phyloP scores from a whole-genome alignment of 805 yeast genomes.

The Myxozyma monticola region DNA sequence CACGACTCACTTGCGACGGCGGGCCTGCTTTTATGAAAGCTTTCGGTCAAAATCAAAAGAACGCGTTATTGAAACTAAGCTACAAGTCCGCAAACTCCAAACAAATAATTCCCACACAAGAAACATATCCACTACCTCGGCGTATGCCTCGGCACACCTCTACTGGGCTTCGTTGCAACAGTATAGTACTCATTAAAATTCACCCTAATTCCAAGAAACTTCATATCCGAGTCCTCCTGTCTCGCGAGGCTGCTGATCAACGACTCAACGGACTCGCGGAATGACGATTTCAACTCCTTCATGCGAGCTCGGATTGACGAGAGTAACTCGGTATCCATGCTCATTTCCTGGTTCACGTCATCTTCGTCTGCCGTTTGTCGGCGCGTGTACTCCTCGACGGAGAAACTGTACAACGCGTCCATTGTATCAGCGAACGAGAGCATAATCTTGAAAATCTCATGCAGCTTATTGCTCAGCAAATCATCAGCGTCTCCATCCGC shows the following conservation, averaged over 20 bases:
- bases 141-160: no score
- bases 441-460: slow-evolving; percentile 37
- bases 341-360: neutral
- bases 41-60: no score
- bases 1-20: no score
- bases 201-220: slow-evolving; percentile 40
- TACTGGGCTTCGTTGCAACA: no score
- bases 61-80: no score
- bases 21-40: no score
- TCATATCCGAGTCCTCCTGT: slow-evolving; percentile 39
- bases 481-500: slow-evolving; percentile 17
- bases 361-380: slow-evolving; percentile 6
- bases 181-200: slow-evolving; percentile 41
- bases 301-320: slow-evolving; percentile 25
- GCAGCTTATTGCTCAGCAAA: slow-evolving; percentile 35
- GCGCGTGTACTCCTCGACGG: slow-evolving; percentile 32
- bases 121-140: no score
- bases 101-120: no score
- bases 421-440: slow-evolving; percentile 33
- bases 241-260: slow-evolving; percentile 35
- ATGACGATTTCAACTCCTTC: slow-evolving; percentile 24
- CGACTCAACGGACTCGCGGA: slow-evolving; percentile 31
- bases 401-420: slow-evolving; percentile 32
- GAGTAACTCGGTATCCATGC: slow-evolving; percentile 18
- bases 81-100: no score